Evolutionary conservation across 306 rosid genomes (phyloP), one percentile per base, ranked within the genome.

Genomic region (Alnus glutinosa): DNA sequence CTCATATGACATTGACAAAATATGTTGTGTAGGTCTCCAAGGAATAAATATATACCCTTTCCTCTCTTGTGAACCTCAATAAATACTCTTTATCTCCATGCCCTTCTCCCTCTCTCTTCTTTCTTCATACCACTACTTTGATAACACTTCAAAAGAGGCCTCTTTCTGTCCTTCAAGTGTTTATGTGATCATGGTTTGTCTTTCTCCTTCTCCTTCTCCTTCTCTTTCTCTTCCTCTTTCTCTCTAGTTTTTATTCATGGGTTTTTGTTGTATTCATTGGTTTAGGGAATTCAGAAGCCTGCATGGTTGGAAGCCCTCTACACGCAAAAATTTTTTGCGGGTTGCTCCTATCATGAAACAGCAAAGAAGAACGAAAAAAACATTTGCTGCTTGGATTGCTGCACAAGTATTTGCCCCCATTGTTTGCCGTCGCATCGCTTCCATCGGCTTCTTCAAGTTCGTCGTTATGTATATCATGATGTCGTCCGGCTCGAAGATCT

Each of bases 261-360:
- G 9, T 68, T 28, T 80, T 23, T 23, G 28, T 23, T 23, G 28
- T 23, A 23, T 23, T 42, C 46, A 42, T 42, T 42, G 46, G 9
- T 68, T 28, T 80, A 93, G 98, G 98, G 94, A 83, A 87, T 87
- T 77, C 83, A 89, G 75, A 93, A 90, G 85, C 99, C 99, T 83
- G 96, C 97, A 86, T 96, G 99, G 99, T 90, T 96, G 90, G 98
- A 96, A 79, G 98, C 99, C 59, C 96, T 96, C 23, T 90, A 89
- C 47, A 82, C 75, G 5, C 76, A 96, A 59, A 96, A 90, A 50
- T 96, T 96, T 92, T 96, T 96, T 44, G 92, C 84, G 76, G 89
- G 91, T 5, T 96, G 99, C 32, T 90, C 89, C 2, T 87, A 72
- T 62, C 99, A 96, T 67, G 99, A 96, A 75, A 89, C 83, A 13